phyloP scores from a whole-genome alignment of 2,329 filamentous ascomycete species.

The Fusarium stilboides region DNA sequence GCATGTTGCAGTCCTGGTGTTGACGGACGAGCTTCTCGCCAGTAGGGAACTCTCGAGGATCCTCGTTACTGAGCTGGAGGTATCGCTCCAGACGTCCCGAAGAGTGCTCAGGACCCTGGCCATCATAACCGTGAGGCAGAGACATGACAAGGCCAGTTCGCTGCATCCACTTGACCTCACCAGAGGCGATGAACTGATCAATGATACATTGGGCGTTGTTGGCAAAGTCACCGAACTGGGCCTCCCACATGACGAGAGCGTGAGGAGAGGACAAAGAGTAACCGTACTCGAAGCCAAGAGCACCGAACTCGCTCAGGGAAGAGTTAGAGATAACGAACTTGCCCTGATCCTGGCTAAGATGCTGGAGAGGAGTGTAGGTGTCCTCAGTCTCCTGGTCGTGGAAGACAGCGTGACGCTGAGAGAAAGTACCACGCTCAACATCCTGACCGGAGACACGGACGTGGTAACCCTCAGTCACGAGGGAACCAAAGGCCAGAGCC shows the following conservation, averaged over 20 bases:
- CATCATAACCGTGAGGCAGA: slow-evolving; percentile 97
- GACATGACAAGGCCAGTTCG: slow-evolving; percentile 97
- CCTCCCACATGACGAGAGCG: slow-evolving; percentile 99
- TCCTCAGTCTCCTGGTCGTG: slow-evolving; percentile 96
- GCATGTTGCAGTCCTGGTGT: slow-evolving; percentile 99
- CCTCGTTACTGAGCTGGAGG: slow-evolving; percentile 97
- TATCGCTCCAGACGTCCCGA: slow-evolving; percentile 98
- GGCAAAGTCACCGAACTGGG: slow-evolving; percentile 99
- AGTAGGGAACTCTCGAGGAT: slow-evolving; percentile 91
- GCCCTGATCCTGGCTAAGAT: slow-evolving; percentile 91
- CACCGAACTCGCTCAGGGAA: slow-evolving; percentile 79
- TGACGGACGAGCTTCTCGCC: slow-evolving; percentile 93
- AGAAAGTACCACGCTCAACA: slow-evolving; percentile 99
- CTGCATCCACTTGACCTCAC: slow-evolving; percentile 99
- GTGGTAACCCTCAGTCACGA: slow-evolving; percentile 94
- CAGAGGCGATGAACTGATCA: slow-evolving; percentile 98
- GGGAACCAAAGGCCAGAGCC: slow-evolving; percentile 92
- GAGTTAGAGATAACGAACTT: slow-evolving; percentile 98
- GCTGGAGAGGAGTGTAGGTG: slow-evolving; percentile 92
- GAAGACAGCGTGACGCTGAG: slow-evolving; percentile 95
- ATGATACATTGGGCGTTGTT: slow-evolving; percentile 99
- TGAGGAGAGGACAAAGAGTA: slow-evolving; percentile 98
- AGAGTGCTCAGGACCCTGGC: slow-evolving; percentile 97
- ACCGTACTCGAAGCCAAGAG: slow-evolving; percentile 97
- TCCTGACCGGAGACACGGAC: slow-evolving; percentile 98